These are phyloP conservation scores for Clonostachys chloroleuca DNA, from an alignment of 2,329 filamentous ascomycete genomes.

Conservation along the genomic window DNA sequence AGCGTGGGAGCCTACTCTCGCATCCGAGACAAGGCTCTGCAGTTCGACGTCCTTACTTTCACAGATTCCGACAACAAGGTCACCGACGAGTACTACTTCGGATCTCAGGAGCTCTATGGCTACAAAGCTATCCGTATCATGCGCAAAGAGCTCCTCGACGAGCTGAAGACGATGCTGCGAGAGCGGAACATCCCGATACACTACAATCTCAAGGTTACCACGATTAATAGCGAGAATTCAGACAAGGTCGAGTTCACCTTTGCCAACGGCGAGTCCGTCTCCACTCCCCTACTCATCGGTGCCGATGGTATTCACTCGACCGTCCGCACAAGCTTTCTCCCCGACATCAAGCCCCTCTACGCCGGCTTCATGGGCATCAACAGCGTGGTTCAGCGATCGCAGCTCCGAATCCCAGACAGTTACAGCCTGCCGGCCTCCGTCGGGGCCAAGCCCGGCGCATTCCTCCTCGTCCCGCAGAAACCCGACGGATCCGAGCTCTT, in stretches of 20 bases:
- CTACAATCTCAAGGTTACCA: conserved; percentile 42
- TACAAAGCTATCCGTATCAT: conserved; percentile 51
- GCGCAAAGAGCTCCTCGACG: conserved; percentile 43
- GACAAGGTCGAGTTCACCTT: conserved; percentile 39
- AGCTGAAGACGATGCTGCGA: conserved; percentile 32
- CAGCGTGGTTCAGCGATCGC: conserved; percentile 22
- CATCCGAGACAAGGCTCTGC: conserved; percentile 37
- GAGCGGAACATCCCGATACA: conserved; percentile 32
- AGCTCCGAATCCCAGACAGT: conserved; percentile 23
- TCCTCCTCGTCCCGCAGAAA: conserved; percentile 44
- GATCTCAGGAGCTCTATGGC: conserved; percentile 38
- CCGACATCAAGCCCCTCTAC: conserved; percentile 42
- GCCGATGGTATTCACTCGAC: conserved; percentile 57
- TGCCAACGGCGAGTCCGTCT: conserved; percentile 31
- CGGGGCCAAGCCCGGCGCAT: conserved; percentile 36
- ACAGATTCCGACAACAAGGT: conserved; percentile 19
- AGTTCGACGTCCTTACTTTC: conserved; percentile 47
- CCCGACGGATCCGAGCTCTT: conserved; percentile 42
- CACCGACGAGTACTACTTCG: conserved; percentile 41
- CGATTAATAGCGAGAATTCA: conserved; percentile 31
- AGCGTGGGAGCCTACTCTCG: conserved; percentile 39
- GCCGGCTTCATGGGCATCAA: conserved; percentile 38
- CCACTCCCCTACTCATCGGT: conserved; percentile 43
- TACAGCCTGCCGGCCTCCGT: conserved; percentile 37
- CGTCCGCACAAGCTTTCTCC: conserved; percentile 45